Evolutionary conservation across 371 early-diverging fungal genomes (phyloP).

Genomic region (Rozella allomycis): DNA sequence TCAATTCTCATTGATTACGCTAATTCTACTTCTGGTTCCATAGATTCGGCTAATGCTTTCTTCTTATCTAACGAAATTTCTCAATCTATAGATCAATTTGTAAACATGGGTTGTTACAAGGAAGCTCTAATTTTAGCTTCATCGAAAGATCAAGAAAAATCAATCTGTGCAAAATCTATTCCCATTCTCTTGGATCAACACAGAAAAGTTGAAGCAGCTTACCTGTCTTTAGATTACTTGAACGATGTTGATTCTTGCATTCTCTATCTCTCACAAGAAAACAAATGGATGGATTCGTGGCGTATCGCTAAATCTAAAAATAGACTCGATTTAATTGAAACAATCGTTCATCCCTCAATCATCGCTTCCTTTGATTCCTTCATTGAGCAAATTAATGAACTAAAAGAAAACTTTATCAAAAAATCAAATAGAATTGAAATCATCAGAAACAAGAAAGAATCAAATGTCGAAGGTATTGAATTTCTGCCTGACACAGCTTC

Average conservation of each 20-base stretch:
- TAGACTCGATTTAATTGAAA: not conserved
- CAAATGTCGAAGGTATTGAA: not conserved
- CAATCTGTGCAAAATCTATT: not conserved
- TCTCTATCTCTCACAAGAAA: not conserved
- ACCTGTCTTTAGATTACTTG: not conserved
- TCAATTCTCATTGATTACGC: too few species aligned
- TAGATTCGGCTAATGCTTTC: not conserved
- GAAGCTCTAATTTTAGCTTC: not conserved
- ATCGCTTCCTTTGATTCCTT: too few species aligned
- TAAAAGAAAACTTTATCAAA: not conserved
- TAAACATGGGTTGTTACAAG: not conserved
- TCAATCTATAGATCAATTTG: not conserved
- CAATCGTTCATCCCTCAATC: too few species aligned
- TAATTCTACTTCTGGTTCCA: conserved; percentile 1
- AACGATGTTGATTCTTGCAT: not conserved
- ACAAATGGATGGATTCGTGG: not conserved
- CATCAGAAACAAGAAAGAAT: not conserved
- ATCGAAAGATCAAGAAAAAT: conserved; percentile 1
- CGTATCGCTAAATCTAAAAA: not conserved
- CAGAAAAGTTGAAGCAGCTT: not conserved
- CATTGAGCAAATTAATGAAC: not conserved
- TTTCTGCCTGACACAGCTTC: not conserved
- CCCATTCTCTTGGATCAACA: not conserved
- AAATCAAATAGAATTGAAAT: not conserved
- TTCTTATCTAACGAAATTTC: not conserved